Evolutionary conservation across 2,329 filamentous ascomycete species (phyloP).

Genomic region (Aphanoascus verrucosus): DNA sequence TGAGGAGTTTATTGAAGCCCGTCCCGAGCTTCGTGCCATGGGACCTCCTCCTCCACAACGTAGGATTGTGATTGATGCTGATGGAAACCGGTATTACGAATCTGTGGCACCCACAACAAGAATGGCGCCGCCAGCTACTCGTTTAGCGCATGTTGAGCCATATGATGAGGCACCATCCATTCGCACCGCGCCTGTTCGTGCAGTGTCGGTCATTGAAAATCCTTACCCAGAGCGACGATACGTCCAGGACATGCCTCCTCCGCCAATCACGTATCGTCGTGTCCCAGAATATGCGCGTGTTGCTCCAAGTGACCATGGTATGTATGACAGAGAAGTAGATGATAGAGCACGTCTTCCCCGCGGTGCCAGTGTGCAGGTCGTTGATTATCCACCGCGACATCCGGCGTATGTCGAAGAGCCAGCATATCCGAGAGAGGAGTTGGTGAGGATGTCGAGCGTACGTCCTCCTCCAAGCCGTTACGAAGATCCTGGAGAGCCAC

Average conservation of each 20-base stretch:
- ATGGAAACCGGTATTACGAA: constrained; percentile 67
- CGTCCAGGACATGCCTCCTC: constrained; percentile 37
- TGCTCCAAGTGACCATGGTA: constrained; percentile 23
- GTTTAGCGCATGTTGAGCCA: constrained; percentile 24
- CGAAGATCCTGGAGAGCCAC: constrained; percentile 31
- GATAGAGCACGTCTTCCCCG: constrained; percentile 29
- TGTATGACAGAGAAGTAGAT: constrained; percentile 26
- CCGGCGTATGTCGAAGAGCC: constrained; percentile 51
- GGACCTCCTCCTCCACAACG: constrained; percentile 48
- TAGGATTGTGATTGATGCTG: constrained; percentile 69
- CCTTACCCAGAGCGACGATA: constrained; percentile 33
- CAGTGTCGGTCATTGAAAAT: constrained; percentile 35
- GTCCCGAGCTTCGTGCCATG: constrained; percentile 36
- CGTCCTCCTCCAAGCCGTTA: constrained; percentile 43
- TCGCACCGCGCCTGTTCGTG: constrained; percentile 29
- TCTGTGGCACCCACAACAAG: constrained; percentile 35
- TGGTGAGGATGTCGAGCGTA: constrained; percentile 48
- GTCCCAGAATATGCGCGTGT: constrained; percentile 30
- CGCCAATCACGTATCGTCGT: constrained; percentile 32
- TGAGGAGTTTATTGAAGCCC: constrained; percentile 33
- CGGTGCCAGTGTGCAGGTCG: constrained; percentile 33
- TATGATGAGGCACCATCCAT: constrained; percentile 27
- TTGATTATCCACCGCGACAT: constrained; percentile 31
- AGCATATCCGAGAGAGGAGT: constrained; percentile 44
- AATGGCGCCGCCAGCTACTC: constrained; percentile 24